Evolutionary conservation across 192 early-diverging fungal genomes (phyloP).

Genomic region (Coemansia sp.): DNA sequence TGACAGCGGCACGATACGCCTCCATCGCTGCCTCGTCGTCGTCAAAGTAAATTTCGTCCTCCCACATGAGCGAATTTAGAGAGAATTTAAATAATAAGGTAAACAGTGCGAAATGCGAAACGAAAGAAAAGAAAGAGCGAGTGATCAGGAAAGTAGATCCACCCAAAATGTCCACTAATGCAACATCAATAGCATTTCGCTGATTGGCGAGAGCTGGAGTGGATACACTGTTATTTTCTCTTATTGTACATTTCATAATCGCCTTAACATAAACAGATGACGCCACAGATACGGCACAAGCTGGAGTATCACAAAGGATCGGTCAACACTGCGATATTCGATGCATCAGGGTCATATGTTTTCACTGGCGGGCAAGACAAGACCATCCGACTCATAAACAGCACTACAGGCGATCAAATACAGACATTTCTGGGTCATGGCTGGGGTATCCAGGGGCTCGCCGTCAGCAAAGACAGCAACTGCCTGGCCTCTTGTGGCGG

Average conservation of each 20-base stretch:
- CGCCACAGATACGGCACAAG: slow-evolving; percentile 30
- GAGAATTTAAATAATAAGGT: not conserved
- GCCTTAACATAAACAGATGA: not conserved
- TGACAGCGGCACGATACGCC: slow-evolving; percentile 35
- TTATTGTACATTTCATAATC: not conserved
- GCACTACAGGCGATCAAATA: slow-evolving; percentile 64
- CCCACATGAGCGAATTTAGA: slow-evolving; percentile 29
- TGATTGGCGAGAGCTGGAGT: not conserved
- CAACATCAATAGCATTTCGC: not conserved
- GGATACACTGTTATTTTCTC: not conserved
- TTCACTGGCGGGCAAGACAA: slow-evolving; percentile 81
- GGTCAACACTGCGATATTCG: slow-evolving; percentile 67
- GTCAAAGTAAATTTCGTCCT: slow-evolving; percentile 45
- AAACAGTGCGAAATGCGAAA: not conserved
- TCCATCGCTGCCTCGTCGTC: slow-evolving; percentile 53
- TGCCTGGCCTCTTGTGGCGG: slow-evolving; percentile 77
- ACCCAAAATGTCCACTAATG: not conserved
- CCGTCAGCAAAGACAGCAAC: slow-evolving; percentile 56
- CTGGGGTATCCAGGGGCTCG: slow-evolving; percentile 66
- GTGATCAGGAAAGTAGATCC: not conserved
- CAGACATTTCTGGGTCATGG: slow-evolving; percentile 85
- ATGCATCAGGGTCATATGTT: slow-evolving; percentile 74
- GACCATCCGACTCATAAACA: slow-evolving; percentile 68
- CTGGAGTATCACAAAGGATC: slow-evolving; percentile 68
- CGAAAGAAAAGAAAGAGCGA: not conserved